phyloP scores from a whole-genome alignment of 176 grass and related monocot species.

The Dactylis glomerata region DNA sequence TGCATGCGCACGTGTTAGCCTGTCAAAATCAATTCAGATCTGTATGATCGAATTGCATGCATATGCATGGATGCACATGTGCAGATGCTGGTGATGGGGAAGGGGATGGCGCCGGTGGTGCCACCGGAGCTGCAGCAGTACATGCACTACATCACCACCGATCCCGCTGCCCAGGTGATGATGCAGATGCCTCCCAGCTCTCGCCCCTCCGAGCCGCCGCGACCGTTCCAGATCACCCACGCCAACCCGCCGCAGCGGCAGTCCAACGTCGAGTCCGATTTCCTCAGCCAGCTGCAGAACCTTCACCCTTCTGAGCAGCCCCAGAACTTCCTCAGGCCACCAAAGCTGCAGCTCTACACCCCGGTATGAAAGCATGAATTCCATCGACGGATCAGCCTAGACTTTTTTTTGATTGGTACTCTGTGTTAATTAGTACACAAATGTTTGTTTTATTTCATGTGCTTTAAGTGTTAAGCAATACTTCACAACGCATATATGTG shows the following conservation, averaged over 20 bases:
- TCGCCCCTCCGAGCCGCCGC: conserved; percentile 35
- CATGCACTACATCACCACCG: conserved; percentile 51
- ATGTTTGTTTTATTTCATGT: not conserved
- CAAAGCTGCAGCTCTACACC: conserved; percentile 39
- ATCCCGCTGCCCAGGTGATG: conserved; percentile 12
- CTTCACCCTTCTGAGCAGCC: conserved; percentile 35
- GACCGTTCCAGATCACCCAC: conserved; percentile 48
- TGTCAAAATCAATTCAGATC: not conserved
- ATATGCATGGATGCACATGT: not conserved
- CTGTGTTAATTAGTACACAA: too few relatives aligned
- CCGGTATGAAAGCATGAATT: conserved; percentile 1
- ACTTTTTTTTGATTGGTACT: not conserved
- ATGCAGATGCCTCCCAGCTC: conserved; percentile 28
- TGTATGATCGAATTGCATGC: not conserved
- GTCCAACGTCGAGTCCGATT: conserved; percentile 49
- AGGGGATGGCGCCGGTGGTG: conserved; percentile 65
- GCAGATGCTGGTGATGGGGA: conserved; percentile 76
- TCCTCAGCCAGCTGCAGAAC: conserved; percentile 60
- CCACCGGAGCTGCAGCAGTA: conserved; percentile 67
- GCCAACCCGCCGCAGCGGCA: conserved; percentile 20
- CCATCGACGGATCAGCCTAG: not conserved
- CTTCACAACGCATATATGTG: not conserved
- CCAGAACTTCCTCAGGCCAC: conserved; percentile 55
- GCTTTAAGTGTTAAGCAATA: not conserved
- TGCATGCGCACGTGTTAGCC: not conserved